Conservation (phyloP, 306 rosid species). For the Mimosa pudica region DNA sequence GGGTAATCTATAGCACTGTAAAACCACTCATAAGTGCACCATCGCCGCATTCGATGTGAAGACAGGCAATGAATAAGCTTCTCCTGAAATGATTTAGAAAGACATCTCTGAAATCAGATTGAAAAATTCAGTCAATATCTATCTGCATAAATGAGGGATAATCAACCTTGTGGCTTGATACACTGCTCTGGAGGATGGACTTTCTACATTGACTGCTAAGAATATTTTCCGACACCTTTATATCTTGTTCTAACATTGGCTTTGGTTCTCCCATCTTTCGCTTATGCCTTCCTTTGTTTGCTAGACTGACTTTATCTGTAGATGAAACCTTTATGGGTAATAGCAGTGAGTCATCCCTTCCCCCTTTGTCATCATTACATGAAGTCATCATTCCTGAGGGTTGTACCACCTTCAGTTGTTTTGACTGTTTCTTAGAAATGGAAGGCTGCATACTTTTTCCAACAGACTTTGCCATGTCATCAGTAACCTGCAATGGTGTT, state of each 20-base stretch:
- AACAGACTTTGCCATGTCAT: conserved; percentile 55
- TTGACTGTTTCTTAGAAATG: conserved; percentile 50
- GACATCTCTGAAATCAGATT: conserved; percentile 16
- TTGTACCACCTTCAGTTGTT: conserved; percentile 51
- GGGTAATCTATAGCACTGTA: conserved; percentile 96
- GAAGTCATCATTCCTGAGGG: conserved; percentile 51
- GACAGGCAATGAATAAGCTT: conserved; percentile 70
- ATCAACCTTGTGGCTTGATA: conserved; percentile 55
- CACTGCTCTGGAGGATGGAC: conserved; percentile 34
- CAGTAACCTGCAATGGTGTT: conserved; percentile 55
- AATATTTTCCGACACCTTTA: conserved; percentile 38
- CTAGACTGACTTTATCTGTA: conserved; percentile 48
- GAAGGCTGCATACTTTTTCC: conserved; percentile 75
- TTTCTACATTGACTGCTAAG: conserved; percentile 45
- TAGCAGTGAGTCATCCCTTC: conserved; percentile 50
- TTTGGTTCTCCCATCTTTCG: conserved; percentile 63
- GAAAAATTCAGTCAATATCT: conserved; percentile 31
- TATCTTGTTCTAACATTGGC: conserved; percentile 45
- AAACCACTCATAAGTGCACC: conserved; percentile 96
- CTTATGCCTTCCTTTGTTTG: conserved; percentile 54
- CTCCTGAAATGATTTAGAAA: conserved; percentile 53
- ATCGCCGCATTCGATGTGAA: conserved; percentile 65
- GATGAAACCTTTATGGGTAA: conserved; percentile 50
- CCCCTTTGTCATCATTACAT: conserved; percentile 46
- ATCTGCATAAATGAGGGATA: conserved; percentile 31